Percentiles rank a stretch among this genome's conserved stretches.
These are phyloP conservation scores for Fusarium sp. DNA, from an alignment of 2,329 filamentous ascomycete species.

Conservation along the genomic window DNA sequence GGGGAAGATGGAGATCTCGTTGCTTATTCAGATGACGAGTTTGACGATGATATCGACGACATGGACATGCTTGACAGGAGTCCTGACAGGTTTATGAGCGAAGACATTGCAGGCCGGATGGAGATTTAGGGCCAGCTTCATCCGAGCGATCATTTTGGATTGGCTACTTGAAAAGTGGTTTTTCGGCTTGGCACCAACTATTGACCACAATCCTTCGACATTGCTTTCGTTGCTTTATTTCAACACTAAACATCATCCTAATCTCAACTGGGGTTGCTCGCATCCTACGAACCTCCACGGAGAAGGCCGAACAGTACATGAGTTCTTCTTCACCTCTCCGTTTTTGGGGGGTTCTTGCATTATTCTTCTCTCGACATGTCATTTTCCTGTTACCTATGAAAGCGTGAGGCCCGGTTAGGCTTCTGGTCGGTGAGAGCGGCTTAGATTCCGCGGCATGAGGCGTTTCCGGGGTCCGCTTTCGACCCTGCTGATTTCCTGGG, in stretches of 20 bases:
- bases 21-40: slow-evolving; percentile 66
- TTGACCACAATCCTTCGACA: slow-evolving; percentile 5
- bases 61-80: slow-evolving; percentile 59
- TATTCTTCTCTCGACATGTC: slow-evolving; percentile 22
- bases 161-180: slow-evolving; percentile 12
- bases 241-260: slow-evolving; percentile 38
- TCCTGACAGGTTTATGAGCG: slow-evolving; percentile 70
- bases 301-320: slow-evolving; percentile 26
- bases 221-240: slow-evolving; percentile 31
- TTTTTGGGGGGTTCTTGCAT: slow-evolving; percentile 15
- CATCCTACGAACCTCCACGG: slow-evolving; percentile 12
- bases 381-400: slow-evolving; percentile 35
- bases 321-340: slow-evolving; percentile 26
- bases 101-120: slow-evolving; percentile 74
- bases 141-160: background rate
- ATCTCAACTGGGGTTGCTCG: slow-evolving; percentile 26
- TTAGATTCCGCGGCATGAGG: slow-evolving; percentile 50
- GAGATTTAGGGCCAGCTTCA: slow-evolving; percentile 64
- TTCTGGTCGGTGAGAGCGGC: slow-evolving; percentile 59
- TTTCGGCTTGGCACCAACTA: background rate
- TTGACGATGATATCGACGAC: slow-evolving; percentile 64
- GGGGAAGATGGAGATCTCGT: slow-evolving; percentile 72
- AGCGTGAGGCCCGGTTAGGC: slow-evolving; percentile 50
- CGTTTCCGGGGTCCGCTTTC: slow-evolving; percentile 41
- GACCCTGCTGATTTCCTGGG: slow-evolving; percentile 26